phyloP scores from a whole-genome alignment of 176 grass and related monocot species.

The Carex littledalei region DNA sequence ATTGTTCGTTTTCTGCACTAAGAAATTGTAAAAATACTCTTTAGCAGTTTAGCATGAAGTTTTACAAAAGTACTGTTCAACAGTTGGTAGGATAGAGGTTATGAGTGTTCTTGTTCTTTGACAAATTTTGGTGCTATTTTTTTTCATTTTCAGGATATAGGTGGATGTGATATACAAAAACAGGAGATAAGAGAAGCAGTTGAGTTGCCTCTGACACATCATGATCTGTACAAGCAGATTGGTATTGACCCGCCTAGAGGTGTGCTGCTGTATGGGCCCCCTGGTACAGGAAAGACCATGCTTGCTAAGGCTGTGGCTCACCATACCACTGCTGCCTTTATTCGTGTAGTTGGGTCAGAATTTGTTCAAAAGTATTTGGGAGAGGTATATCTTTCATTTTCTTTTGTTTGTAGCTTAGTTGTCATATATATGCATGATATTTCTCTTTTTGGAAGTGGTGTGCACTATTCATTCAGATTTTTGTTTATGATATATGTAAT shows the following conservation, averaged over 20 bases:
- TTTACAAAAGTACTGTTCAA: background rate
- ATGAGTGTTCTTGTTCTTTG: background rate
- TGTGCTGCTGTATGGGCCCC: constrained; percentile 86
- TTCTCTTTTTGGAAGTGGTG: background rate
- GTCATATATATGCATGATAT: background rate
- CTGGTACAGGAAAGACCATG: constrained; percentile 96
- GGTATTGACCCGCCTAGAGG: constrained; percentile 96
- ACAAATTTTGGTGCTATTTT: background rate
- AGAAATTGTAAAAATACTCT: background rate
- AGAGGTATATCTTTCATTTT: constrained; percentile 42
- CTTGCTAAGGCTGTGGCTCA: constrained; percentile 92
- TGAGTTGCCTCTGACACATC: constrained; percentile 84
- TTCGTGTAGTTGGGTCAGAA: constrained; percentile 91
- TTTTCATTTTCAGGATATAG: constrained; percentile 75
- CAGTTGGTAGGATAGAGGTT: background rate
- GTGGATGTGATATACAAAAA: constrained; percentile 96
- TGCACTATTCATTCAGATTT: background rate
- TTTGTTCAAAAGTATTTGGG: constrained; percentile 98
- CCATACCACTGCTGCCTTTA: constrained; percentile 93
- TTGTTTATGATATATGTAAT: background rate
- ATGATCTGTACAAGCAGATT: constrained; percentile 97
- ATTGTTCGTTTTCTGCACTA: background rate
- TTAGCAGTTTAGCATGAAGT: background rate
- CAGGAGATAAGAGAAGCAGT: constrained; percentile 97
- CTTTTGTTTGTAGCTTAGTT: background rate